Evolutionary conservation across 2,329 filamentous ascomycete species (phyloP).

Genomic region (Beauveria brongniartii): DNA sequence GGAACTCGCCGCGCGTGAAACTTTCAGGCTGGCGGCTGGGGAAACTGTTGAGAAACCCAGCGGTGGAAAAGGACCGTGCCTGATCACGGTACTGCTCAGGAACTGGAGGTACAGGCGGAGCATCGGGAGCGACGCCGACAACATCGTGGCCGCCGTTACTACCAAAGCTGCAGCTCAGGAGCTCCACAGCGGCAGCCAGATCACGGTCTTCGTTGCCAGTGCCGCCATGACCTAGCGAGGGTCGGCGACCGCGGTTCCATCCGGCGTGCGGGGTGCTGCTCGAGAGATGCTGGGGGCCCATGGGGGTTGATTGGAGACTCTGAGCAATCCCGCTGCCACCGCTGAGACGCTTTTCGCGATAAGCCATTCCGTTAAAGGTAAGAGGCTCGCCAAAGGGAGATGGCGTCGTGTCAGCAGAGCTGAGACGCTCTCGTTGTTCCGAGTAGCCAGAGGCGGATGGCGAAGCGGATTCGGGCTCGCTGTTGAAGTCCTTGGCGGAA

Average conservation of each 20-base stretch:
- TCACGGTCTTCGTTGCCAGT: conserved; percentile 79
- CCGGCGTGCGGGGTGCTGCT: conserved; percentile 16
- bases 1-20: conserved; percentile 53
- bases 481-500: conserved; percentile 60
- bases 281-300: conserved; percentile 42
- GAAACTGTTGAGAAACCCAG: conserved; percentile 57
- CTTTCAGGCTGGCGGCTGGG: conserved; percentile 54
- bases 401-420: conserved; percentile 88
- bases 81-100: conserved; percentile 71
- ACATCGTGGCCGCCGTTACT: conserved; percentile 62
- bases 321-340: conserved; percentile 55
- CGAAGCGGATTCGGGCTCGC: conserved; percentile 73
- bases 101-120: conserved; percentile 80
- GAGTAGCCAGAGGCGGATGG: conserved; percentile 75
- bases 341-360: conserved; percentile 52
- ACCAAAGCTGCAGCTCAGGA: conserved; percentile 85
- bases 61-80: conserved; percentile 46
- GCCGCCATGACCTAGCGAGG: conserved; percentile 67
- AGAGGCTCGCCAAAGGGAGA: conserved; percentile 68
- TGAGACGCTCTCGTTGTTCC: conserved; percentile 66
- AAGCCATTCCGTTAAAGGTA: conserved; percentile 41
- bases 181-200: conserved; percentile 79
- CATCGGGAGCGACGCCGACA: conserved; percentile 57
- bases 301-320: conserved; percentile 68
- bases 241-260: conserved; percentile 62